Conservation (phyloP, 805 yeast species). For the Metschnikowia noctiluminum region DNA sequence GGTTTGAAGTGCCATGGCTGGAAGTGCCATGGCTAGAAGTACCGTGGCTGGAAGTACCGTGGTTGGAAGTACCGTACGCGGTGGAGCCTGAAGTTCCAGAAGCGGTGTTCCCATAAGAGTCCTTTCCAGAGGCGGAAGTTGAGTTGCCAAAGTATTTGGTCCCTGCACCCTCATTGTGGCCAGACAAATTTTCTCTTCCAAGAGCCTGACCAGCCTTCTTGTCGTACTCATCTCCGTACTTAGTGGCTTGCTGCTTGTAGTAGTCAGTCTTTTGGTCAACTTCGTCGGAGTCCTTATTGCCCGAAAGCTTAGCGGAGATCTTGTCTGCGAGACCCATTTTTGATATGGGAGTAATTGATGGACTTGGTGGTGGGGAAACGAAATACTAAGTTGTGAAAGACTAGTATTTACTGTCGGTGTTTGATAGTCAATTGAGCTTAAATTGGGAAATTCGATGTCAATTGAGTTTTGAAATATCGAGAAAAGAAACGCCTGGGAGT, state of each 20-base stretch:
- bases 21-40: background rate
- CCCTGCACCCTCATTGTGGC: conserved; percentile 28
- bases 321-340: conserved; percentile 39
- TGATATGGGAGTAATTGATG: background rate
- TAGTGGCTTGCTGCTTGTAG: conserved; percentile 26
- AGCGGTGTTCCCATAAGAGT: conserved; percentile 6
- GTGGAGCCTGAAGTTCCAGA: conserved; percentile 13
- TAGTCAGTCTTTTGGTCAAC: conserved; percentile 30
- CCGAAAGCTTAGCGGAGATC: conserved; percentile 26
- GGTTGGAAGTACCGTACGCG: conserved; percentile 6
- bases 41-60: background rate
- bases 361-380: too few species aligned
- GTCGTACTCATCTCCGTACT: conserved; percentile 28
- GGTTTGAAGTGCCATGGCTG: background rate
- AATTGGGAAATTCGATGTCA: background rate
- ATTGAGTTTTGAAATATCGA: background rate
- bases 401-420: background rate
- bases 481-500: too few species aligned
- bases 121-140: conserved; percentile 1
- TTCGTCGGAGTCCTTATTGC: conserved; percentile 26
- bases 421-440: background rate
- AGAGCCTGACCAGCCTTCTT: conserved; percentile 19
- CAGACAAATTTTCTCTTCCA: conserved; percentile 18
- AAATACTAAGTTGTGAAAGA: background rate
- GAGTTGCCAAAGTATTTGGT: conserved; percentile 17